phyloP scores from a whole-genome alignment of 106 monocot genomes.

The Iris macrosiphon region DNA sequence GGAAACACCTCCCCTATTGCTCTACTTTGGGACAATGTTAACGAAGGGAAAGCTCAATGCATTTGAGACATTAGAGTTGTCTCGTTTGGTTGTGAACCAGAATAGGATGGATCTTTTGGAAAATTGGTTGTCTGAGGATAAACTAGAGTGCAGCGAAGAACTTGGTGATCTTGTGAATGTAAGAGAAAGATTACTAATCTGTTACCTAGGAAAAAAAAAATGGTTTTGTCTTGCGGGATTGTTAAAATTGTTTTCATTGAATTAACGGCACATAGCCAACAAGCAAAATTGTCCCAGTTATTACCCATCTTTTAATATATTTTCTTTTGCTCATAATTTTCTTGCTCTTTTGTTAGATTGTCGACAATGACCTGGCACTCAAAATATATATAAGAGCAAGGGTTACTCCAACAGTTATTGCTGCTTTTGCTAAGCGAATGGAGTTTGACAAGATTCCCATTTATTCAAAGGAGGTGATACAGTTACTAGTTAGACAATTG shows the following conservation, averaged over 20 bases:
- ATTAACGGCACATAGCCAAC: too few species aligned
- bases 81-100: too few species aligned
- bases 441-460: conserved; percentile 96
- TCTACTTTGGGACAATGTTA: conserved; percentile 88
- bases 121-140: conserved; percentile 94
- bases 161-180: too few species aligned
- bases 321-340: neutral
- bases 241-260: neutral
- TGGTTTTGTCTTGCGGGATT: neutral
- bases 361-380: conserved; percentile 79
- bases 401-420: too few species aligned
- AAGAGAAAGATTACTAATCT: conserved; percentile 28
- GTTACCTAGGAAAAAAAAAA: neutral
- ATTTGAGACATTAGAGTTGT: too few species aligned
- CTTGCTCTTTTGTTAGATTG: conserved; percentile 5
- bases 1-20: conserved; percentile 81
- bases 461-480: conserved; percentile 79
- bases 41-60: too few species aligned
- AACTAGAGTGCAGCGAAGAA: too few species aligned
- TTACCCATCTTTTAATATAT: too few species aligned
- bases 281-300: too few species aligned
- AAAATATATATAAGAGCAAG: conserved; percentile 94
- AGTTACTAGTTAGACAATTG: neutral
- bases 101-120: conserved; percentile 87
- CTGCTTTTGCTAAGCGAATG: conserved; percentile 90